These are phyloP conservation scores for Podaxis rugospora DNA, from an alignment of 768 basidiomycete genomes.

Conservation along the genomic window DNA sequence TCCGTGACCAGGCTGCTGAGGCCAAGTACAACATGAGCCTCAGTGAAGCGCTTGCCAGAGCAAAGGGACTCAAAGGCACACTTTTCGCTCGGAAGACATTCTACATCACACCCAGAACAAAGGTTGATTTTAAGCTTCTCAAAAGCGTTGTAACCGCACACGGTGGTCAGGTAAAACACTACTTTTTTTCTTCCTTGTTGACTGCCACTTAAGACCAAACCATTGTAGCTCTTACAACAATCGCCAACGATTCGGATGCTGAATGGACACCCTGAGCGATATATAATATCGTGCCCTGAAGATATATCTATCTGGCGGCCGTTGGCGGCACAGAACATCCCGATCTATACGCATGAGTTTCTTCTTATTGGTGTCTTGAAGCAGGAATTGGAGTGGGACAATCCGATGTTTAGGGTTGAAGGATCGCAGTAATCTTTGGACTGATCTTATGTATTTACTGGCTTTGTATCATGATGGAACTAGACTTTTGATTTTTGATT, in stretches of 20 bases:
- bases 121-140: constrained; percentile 54
- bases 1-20: constrained; percentile 63
- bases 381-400: constrained; percentile 67
- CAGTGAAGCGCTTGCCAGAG: constrained; percentile 51
- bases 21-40: constrained; percentile 64
- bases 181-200: not conserved
- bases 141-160: constrained; percentile 65
- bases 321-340: constrained; percentile 40
- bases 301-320: constrained; percentile 67
- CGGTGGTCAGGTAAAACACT: constrained; percentile 60
- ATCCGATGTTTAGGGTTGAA: constrained; percentile 29
- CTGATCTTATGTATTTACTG: not conserved
- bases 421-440: not conserved
- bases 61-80: constrained; percentile 46
- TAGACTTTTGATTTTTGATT: not conserved
- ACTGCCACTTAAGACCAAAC: not conserved
- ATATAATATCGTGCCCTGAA: constrained; percentile 62
- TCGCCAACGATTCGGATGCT: constrained; percentile 54
- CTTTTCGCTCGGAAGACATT: constrained; percentile 65
- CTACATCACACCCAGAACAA: constrained; percentile 68
- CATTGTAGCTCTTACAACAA: constrained; percentile 35
- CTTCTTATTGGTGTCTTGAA: constrained; percentile 58
- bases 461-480: not conserved
- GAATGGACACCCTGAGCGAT: constrained; percentile 44
- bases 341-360: constrained; percentile 68